Conservation (phyloP, 139 green algal species). For the Picochlorum sp. region DNA sequence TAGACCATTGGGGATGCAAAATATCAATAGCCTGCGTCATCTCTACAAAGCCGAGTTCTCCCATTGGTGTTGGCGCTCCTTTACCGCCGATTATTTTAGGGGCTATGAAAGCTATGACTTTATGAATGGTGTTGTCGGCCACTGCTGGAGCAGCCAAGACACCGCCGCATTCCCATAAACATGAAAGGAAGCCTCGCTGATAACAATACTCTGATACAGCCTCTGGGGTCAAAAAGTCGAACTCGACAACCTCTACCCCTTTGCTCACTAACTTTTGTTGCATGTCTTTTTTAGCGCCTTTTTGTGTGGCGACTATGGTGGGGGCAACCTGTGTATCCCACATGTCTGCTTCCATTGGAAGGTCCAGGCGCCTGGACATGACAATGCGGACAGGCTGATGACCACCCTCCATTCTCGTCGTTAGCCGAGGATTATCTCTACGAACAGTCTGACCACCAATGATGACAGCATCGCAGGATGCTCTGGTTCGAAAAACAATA, state of each 20-base stretch:
- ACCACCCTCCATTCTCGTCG: constrained; percentile 76
- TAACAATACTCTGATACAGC: constrained; percentile 81
- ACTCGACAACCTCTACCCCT: constrained; percentile 96
- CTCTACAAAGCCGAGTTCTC: constrained; percentile 92
- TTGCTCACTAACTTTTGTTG: constrained; percentile 39
- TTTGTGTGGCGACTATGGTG: constrained; percentile 96
- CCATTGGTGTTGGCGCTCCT: constrained; percentile 82
- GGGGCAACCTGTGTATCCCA: constrained; percentile 82
- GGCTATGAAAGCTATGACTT: constrained; percentile 89
- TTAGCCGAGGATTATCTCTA: constrained; percentile 91
- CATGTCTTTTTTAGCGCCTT: constrained; percentile 62
- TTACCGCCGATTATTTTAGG: constrained; percentile 81
- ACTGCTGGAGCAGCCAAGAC: constrained; percentile 90
- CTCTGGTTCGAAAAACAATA: constrained; percentile 74
- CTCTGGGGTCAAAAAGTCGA: constrained; percentile 89
- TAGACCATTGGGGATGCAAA: constrained; percentile 43
- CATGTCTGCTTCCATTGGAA: constrained; percentile 80
- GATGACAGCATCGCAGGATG: constrained; percentile 78
- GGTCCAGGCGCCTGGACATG: constrained; percentile 84
- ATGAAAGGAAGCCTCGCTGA: constrained; percentile 80
- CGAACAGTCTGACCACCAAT: constrained; percentile 89
- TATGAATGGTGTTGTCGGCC: constrained; percentile 77
- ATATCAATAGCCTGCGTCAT: constrained; percentile 90
- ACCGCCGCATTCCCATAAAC: constrained; percentile 97
- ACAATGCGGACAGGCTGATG: constrained; percentile 84